Evolutionary conservation across 345 rosid species (phyloP).

Genomic region (Cardamine resedifolia): DNA sequence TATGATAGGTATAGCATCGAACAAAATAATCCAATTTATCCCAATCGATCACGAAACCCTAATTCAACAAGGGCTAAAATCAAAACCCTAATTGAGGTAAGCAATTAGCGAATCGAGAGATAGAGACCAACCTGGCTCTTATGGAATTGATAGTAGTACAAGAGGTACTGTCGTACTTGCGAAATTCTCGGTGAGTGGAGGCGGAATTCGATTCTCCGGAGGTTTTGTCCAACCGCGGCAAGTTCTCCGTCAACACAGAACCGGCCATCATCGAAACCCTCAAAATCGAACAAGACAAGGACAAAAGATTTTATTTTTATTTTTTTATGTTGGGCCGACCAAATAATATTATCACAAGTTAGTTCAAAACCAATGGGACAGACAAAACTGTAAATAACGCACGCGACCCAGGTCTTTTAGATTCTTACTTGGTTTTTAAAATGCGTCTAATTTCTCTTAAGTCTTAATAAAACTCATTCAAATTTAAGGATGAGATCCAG

Average conservation of each 20-base stretch:
- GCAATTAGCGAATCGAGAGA: neutral
- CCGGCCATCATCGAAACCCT: neutral
- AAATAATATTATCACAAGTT: too few species aligned
- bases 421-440: too few species aligned
- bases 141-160: constrained; percentile 21
- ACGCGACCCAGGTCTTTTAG: too few species aligned
- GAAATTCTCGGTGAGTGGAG: neutral
- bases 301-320: neutral
- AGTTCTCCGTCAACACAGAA: neutral
- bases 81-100: too few species aligned
- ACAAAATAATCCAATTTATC: neutral
- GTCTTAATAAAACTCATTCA: too few species aligned
- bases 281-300: neutral
- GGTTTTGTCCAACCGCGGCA: neutral
- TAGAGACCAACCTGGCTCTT: constrained; percentile 1
- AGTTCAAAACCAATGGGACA: too few species aligned
- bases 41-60: constrained; percentile 32
- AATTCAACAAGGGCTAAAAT: neutral
- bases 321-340: too few species aligned
- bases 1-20: neutral
- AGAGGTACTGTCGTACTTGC: neutral
- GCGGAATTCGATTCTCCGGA: neutral
- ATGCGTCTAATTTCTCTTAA: too few species aligned
- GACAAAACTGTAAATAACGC: too few species aligned
- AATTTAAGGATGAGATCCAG: too few species aligned